These are phyloP conservation scores for Aspergillus funiculosus DNA, from an alignment of 495 filamentous ascomycete genomes.

Conservation along the genomic window DNA sequence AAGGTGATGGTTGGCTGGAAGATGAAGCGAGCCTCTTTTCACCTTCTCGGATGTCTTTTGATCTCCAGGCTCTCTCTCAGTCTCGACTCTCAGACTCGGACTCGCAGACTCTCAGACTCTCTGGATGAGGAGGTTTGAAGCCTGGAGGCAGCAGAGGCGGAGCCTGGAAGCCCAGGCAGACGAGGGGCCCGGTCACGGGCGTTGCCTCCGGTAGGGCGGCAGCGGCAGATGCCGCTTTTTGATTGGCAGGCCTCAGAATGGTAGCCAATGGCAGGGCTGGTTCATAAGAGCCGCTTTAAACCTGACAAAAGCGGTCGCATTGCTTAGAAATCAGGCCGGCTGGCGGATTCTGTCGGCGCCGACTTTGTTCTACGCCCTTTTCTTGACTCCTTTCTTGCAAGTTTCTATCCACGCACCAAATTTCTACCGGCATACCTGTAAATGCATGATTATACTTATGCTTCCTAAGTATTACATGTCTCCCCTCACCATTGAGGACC, in stretches of 20 bases:
- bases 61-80: too few relatives aligned
- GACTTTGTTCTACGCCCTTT: constrained; percentile 10
- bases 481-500: too few relatives aligned
- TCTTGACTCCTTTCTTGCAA: constrained; percentile 1
- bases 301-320: not conserved
- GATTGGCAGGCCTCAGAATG: not conserved
- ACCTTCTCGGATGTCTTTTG: not conserved
- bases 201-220: constrained; percentile 1
- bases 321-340: constrained; percentile 26
- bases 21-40: constrained; percentile 6
- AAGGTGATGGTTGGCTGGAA: constrained; percentile 9
- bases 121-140: constrained; percentile 2
- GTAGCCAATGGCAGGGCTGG: constrained; percentile 1
- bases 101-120: too few relatives aligned
- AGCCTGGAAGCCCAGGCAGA: constrained; percentile 3
- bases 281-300: not conserved
- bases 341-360: constrained; percentile 14
- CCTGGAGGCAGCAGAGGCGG: constrained; percentile 4
- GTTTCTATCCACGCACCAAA: too few relatives aligned
- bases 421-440: too few relatives aligned
- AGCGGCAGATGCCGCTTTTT: not conserved
- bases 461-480: too few relatives aligned
- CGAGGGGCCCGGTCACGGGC: constrained; percentile 5
- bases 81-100: too few relatives aligned
- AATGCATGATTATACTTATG: too few relatives aligned